These are phyloP conservation scores for Tylopilus felleus DNA, from an alignment of 768 basidiomycete genomes.

Conservation along the genomic window DNA sequence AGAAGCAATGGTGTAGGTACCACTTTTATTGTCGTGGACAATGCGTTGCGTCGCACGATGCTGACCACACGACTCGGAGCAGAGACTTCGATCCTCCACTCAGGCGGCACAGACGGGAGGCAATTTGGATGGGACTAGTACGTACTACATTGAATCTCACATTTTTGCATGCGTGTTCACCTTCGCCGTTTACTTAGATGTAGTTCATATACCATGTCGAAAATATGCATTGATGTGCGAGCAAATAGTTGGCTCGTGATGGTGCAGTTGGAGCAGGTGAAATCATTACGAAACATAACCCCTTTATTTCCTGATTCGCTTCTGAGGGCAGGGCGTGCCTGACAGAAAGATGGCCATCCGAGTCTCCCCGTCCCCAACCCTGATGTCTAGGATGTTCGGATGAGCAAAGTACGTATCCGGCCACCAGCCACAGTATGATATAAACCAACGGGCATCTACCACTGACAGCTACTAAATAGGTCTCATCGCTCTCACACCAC, in stretches of 20 bases:
- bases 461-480: neutral
- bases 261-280: too few relatives aligned
- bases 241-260: too few relatives aligned
- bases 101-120: conserved; percentile 23
- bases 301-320: too few relatives aligned
- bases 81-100: conserved; percentile 29
- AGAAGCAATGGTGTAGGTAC: conserved; percentile 25
- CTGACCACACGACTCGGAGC: neutral
- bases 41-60: neutral
- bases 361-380: too few relatives aligned
- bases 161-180: neutral
- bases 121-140: conserved; percentile 30
- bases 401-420: too few relatives aligned
- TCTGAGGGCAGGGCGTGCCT: too few relatives aligned
- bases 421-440: neutral
- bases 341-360: too few relatives aligned
- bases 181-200: conserved; percentile 3
- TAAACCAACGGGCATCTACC: too few relatives aligned
- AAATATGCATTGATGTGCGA: too few relatives aligned
- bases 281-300: too few relatives aligned
- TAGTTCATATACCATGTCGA: neutral
- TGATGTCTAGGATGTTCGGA: too few relatives aligned
- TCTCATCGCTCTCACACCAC: neutral
- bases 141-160: neutral
- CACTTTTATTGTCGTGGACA: neutral